Percentiles rank a stretch among this genome's conserved stretches.
These are phyloP conservation scores for Zygosaccharomyces sapae DNA, from an alignment of 1,139 yeast genomes.

Conservation along the genomic window DNA sequence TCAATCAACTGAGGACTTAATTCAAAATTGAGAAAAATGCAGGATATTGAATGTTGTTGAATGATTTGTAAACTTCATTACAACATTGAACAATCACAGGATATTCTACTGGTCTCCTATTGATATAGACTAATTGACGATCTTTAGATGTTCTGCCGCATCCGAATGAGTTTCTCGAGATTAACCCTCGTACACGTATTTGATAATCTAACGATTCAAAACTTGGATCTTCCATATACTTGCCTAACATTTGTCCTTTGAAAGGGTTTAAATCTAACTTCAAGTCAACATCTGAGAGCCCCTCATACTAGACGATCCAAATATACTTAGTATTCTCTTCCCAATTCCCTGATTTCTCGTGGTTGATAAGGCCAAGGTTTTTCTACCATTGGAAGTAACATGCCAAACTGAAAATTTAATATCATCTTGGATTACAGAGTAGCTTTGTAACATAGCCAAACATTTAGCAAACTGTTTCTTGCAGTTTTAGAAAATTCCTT, in stretches of 20 bases:
- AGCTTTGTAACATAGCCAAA: slow-evolving; percentile 57
- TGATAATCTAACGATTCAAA: slow-evolving; percentile 27
- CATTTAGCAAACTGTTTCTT: slow-evolving; percentile 72
- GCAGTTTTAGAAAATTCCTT: slow-evolving; percentile 65
- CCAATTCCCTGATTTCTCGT: slow-evolving; percentile 46
- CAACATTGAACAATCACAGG: slow-evolving; percentile 55
- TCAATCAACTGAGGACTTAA: slow-evolving; percentile 57
- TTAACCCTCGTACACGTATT: slow-evolving; percentile 50
- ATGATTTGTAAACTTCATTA: slow-evolving; percentile 68
- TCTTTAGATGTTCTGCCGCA: slow-evolving; percentile 66
- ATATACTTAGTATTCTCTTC: slow-evolving; percentile 62
- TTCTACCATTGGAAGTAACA: slow-evolving; percentile 46
- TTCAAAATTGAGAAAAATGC: slow-evolving; percentile 55
- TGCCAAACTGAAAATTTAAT: slow-evolving; percentile 60
- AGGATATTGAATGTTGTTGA: slow-evolving; percentile 72
- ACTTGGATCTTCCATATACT: slow-evolving; percentile 17
- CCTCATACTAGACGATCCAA: slow-evolving; percentile 60
- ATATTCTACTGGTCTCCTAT: slow-evolving; percentile 66
- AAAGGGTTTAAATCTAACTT: slow-evolving; percentile 33
- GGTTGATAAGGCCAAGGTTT: slow-evolving; percentile 47
- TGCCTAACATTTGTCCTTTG: slow-evolving; percentile 19
- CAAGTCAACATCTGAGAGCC: slow-evolving; percentile 52
- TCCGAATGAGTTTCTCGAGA: slow-evolving; percentile 77
- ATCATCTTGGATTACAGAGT: slow-evolving; percentile 57
- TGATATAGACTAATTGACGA: slow-evolving; percentile 69